Conservation (phyloP, 2,329 filamentous ascomycete genomes). For the Seiridium unicorne region DNA sequence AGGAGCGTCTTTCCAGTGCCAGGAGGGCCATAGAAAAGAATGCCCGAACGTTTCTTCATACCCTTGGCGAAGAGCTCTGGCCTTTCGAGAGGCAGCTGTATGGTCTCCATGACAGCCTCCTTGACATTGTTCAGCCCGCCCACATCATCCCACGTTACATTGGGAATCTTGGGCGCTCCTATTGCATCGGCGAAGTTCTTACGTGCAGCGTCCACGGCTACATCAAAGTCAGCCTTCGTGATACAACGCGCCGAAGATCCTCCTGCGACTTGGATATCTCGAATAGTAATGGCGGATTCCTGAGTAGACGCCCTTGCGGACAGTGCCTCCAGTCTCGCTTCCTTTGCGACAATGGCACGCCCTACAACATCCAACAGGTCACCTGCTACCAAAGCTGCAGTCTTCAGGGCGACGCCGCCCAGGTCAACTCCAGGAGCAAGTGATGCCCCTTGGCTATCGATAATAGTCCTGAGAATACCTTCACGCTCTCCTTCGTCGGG, state of each 20-base stretch:
- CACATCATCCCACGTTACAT: constrained; percentile 94
- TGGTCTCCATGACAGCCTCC: constrained; percentile 95
- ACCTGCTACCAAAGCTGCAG: constrained; percentile 89
- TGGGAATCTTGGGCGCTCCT: constrained; percentile 95
- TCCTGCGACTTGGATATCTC: constrained; percentile 86
- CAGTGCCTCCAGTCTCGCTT: constrained; percentile 71
- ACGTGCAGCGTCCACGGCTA: constrained; percentile 90
- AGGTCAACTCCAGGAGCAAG: constrained; percentile 83
- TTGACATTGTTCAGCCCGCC: constrained; percentile 92
- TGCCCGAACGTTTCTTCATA: constrained; percentile 96
- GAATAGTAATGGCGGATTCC: constrained; percentile 55
- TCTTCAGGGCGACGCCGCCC: constrained; percentile 84
- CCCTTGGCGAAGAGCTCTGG: constrained; percentile 95
- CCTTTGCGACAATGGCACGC: constrained; percentile 76
- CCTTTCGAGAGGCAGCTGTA: constrained; percentile 85
- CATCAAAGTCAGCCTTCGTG: constrained; percentile 80
- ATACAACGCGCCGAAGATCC: constrained; percentile 77
- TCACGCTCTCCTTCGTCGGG: constrained; percentile 92
- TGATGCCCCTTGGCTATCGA: constrained; percentile 73
- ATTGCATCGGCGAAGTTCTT: constrained; percentile 99
- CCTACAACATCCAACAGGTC: constrained; percentile 94
- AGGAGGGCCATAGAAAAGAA: constrained; percentile 87
- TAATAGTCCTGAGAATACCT: constrained; percentile 76
- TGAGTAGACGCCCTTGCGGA: constrained; percentile 45
- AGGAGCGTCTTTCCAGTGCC: constrained; percentile 91